Percentiles rank a stretch among this genome's conserved stretches.
Evolutionary conservation across 768 basidiomycete species (phyloP).

Genomic region (Rubroboletus pulcherrimus): DNA sequence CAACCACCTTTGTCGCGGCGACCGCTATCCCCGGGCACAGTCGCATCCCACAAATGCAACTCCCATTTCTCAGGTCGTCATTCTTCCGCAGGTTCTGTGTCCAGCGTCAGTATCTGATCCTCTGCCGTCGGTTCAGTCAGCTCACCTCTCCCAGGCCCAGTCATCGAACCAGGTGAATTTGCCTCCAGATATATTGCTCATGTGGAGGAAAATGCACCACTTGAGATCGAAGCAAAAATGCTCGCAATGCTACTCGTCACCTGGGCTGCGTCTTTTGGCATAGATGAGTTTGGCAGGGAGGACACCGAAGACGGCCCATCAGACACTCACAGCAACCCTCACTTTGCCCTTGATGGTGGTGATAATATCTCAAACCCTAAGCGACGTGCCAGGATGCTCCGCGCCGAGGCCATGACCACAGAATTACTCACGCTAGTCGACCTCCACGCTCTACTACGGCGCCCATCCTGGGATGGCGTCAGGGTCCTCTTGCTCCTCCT

Average conservation of each 20-base stretch:
- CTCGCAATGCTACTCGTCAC: constrained; percentile 77
- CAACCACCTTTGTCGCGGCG: constrained; percentile 6
- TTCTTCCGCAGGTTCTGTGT: constrained; percentile 85
- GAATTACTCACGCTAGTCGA: constrained; percentile 82
- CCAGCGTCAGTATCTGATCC: constrained; percentile 57
- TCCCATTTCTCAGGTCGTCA: constrained; percentile 77
- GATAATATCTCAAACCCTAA: constrained; percentile 34
- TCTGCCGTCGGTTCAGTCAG: background rate
- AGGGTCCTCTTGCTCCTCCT: constrained; percentile 72
- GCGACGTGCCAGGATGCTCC: constrained; percentile 47
- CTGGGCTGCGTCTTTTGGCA: constrained; percentile 88
- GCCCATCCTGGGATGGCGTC: constrained; percentile 85
- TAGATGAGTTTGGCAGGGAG: constrained; percentile 70
- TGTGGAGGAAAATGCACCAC: constrained; percentile 52
- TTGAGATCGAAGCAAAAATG: constrained; percentile 72
- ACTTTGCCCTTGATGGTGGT: constrained; percentile 17
- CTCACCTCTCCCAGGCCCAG: constrained; percentile 56
- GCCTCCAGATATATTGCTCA: constrained; percentile 67
- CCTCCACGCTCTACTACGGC: constrained; percentile 69
- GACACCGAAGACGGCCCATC: constrained; percentile 10
- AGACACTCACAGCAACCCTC: background rate
- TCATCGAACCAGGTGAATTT: constrained; percentile 81
- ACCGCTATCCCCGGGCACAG: constrained; percentile 20
- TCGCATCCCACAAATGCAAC: constrained; percentile 67
- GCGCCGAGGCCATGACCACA: constrained; percentile 64